Base-by-base conservation (phyloP, 2,329 filamentous ascomycete species). In the Aspergillus sojae region DNA sequence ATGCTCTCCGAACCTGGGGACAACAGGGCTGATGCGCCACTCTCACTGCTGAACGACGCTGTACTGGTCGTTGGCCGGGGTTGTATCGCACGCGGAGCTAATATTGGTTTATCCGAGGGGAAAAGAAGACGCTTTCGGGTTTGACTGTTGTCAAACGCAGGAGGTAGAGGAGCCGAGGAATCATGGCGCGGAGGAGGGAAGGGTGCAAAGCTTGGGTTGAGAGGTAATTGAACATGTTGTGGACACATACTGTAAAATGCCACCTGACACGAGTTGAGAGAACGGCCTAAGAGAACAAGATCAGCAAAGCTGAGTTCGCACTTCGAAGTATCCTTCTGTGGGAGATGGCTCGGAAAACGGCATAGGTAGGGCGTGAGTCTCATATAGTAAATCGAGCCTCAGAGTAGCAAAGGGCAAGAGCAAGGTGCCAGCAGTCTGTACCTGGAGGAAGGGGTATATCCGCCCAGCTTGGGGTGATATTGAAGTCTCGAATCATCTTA, bases 371-470 rank as follows among this genome's bases (percentile, higher is more conserved):
- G 39, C 41, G 63, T 50, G 62, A 39, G 28, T 50, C 19, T 39
- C 43, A 53, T 64, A 60, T 41, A 54, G 36, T 28, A 28, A 28
- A 28, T 30, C 43, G 55, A 41, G 39, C 28, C 12, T 19, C 28
- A 30, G 12, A 26, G 30, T 30, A n/a, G 43, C 52, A 45, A 23
- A 45, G 48, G 61, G 55, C 50, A 65, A 61, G 57, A 23, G 39
- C 62, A 61, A 60, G 53, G 57, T 61, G 61, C 62, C 53, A 61
- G 64, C 39, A 53, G 43, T 66, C 54, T 67, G 68, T 80, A 81
- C 79, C 79, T 77, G 75, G 70, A 65, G 79, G 79, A 60, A 81
- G 74, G 43, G 77, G 78, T 58, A 80, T 80, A 69, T 80, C 75
- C 56, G 69, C 68, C 78, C 77, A 80, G 60, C 65, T 74, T 55